Evolutionary conservation across 2,329 filamentous ascomycete species (phyloP), one percentile per base, ranked within the genome.

Genomic region (Beauveria australis): DNA sequence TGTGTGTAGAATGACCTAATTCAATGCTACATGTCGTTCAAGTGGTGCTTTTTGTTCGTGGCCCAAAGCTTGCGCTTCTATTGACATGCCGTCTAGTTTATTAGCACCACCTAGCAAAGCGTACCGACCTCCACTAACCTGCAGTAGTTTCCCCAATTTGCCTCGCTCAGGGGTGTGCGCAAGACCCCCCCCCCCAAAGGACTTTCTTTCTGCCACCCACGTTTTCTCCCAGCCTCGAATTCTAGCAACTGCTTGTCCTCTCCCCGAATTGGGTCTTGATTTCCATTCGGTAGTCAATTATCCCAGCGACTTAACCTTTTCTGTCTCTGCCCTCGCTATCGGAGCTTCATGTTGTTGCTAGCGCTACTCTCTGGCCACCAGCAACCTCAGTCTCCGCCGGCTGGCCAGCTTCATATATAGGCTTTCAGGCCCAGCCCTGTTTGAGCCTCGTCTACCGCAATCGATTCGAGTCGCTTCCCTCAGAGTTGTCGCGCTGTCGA

Each of bases 281-380:
- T 30, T 48, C 41, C 22, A 18, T 47, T 10, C 18, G 12, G 14
- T 18, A 40, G 2, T 14, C 46, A 24, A 48, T 30, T 37, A 37
- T 49, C 16, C 18, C 19, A 24, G 19, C n/a, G 22, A 48, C 41
- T 48, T 30, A 48, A 14, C 37, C 10, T 16, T 3, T n/a, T 33
- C 19, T 24, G n/a, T 8, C 24, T 33, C 30, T 41, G 28, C 16
- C 24, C 16, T 28, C 28, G 14, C 58, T 14, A 22, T n/a, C 22
- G 58, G 28, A 57, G 46, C 59, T 61, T 61, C 59, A 61, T 61
- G 59, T 56, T 61, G 59, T 44, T 44, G 59, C 59, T 52, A 28
- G 53, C 46, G 26, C 24, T 47, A 28, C 40, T 30, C 14, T 48
- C 53, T 47, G 49, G 58, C 58, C 58, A 41, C 57, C 49, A 47